These are phyloP conservation scores for Lactifluus piperatus DNA, from an alignment of 768 basidiomycete species.

Conservation along the genomic window DNA sequence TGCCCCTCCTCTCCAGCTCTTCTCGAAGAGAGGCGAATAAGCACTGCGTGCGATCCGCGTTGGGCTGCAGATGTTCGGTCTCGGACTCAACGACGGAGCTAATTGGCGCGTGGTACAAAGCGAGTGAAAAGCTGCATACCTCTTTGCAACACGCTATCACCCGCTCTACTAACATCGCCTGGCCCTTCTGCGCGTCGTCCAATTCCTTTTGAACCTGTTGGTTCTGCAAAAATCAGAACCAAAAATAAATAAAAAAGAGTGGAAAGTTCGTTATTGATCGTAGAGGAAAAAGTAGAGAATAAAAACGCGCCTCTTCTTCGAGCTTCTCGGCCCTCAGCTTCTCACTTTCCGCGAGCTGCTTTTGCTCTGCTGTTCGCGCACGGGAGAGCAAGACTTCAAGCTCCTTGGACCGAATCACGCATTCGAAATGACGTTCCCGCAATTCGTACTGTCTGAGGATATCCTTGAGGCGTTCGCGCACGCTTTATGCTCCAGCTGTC, in stretches of 20 bases:
- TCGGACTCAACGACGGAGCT: constrained; percentile 11
- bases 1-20: constrained; percentile 66
- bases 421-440: constrained; percentile 87
- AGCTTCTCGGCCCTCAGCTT: constrained; percentile 54
- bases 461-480: constrained; percentile 80
- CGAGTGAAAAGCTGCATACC: constrained; percentile 37
- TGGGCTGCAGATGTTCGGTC: constrained; percentile 42
- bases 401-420: constrained; percentile 86
- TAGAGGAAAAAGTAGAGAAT: constrained; percentile 19
- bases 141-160: constrained; percentile 82
- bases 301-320: constrained; percentile 59
- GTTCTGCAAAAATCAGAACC: constrained; percentile 43
- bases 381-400: constrained; percentile 81
- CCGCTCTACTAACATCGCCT: constrained; percentile 76
- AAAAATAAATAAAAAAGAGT: neutral
- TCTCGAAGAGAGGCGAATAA: constrained; percentile 74
- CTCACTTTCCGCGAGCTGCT: constrained; percentile 72
- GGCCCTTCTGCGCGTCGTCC: constrained; percentile 71
- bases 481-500: constrained; percentile 34
- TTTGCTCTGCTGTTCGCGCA: constrained; percentile 81
- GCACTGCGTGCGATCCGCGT: constrained; percentile 75
- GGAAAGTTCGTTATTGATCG: neutral
- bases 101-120: neutral
- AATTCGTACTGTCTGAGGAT: constrained; percentile 83
- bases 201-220: constrained; percentile 65